A percentile compares a stretch with the other conserved stretches of the same genome.
phyloP scores from a whole-genome alignment of 2,329 filamentous ascomycete genomes.

The Microcyclospora pomicola region DNA sequence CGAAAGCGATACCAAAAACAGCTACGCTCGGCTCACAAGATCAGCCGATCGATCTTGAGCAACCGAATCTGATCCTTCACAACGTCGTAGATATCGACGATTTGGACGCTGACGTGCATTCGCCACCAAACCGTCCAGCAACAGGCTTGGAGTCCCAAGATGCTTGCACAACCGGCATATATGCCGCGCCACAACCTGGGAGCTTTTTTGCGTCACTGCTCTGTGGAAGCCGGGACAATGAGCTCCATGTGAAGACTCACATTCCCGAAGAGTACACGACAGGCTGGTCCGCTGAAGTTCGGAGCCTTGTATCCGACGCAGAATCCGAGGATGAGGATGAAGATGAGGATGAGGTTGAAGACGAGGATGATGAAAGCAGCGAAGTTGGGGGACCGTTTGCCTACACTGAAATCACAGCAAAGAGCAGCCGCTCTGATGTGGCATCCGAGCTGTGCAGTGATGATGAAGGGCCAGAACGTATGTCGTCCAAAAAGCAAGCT shows the following conservation, averaged over 20 bases:
- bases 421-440: neutral
- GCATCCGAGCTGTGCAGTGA: neutral
- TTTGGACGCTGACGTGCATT: conserved; percentile 7
- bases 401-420: too few species aligned
- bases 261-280: too few species aligned
- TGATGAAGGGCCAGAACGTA: conserved; percentile 11
- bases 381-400: conserved; percentile 1
- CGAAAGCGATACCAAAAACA: conserved; percentile 7
- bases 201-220: neutral
- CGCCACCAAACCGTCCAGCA: neutral
- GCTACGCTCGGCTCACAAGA: conserved; percentile 8
- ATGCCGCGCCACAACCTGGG: neutral
- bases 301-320: neutral
- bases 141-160: neutral
- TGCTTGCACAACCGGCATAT: neutral
- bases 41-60: conserved; percentile 12
- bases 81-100: conserved; percentile 9
- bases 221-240: too few species aligned
- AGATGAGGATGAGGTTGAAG: conserved; percentile 7
- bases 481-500: conserved; percentile 5
- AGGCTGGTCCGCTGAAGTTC: conserved; percentile 5
- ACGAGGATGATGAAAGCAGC: conserved; percentile 5
- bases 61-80: neutral
- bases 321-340: conserved; percentile 4
- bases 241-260: neutral